Conservation (phyloP, 805 yeast genomes). For the Zygoascus tannicola region DNA sequence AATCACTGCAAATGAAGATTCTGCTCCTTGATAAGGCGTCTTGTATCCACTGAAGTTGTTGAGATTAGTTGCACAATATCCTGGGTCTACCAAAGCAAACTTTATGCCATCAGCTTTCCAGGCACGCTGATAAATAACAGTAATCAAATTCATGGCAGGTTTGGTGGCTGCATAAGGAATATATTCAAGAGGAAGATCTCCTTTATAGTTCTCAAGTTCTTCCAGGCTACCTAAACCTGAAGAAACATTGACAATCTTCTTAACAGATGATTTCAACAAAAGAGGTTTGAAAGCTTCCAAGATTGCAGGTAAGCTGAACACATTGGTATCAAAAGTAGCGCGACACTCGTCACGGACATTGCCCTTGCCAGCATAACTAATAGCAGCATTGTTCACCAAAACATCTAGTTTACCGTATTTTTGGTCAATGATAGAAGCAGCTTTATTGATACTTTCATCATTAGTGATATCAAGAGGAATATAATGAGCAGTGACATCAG, state of each 20-base stretch:
- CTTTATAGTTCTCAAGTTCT: neutral
- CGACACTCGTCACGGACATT: neutral
- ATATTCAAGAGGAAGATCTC: neutral
- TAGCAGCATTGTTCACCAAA: constrained; percentile 1
- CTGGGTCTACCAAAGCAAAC: neutral
- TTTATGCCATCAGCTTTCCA: neutral
- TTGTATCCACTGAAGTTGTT: constrained; percentile 1
- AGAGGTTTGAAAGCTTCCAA: neutral
- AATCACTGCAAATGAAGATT: neutral
- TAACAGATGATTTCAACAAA: neutral
- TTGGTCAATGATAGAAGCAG: neutral
- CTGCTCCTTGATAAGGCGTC: neutral
- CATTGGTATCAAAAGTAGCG: neutral
- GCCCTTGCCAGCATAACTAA: neutral
- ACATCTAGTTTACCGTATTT: constrained; percentile 2
- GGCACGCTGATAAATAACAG: neutral
- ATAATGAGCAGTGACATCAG: neutral
- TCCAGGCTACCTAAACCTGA: neutral
- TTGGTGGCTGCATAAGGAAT: neutral
- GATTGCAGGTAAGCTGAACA: neutral
- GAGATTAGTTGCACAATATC: constrained; percentile 1
- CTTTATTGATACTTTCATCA: neutral
- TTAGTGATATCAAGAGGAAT: neutral
- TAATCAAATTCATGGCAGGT: neutral
- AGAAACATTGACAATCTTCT: neutral